These are phyloP conservation scores for Alopecurus myosuroides DNA, from an alignment of 176 grass and related monocot genomes.

Conservation along the genomic window DNA sequence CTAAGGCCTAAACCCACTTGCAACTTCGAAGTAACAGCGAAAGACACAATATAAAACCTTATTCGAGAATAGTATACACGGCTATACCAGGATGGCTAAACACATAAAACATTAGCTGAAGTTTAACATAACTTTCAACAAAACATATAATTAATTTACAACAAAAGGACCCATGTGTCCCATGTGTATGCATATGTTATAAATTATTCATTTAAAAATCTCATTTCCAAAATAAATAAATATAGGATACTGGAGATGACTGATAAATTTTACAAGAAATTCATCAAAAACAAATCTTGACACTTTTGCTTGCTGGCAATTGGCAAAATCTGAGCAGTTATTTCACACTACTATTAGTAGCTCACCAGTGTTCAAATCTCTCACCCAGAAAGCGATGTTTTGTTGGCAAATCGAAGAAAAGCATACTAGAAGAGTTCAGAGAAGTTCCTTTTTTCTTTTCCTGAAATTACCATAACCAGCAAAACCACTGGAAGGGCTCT, in stretches of 20 bases:
- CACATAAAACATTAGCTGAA: neutral
- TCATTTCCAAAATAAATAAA: neutral
- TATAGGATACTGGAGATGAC: neutral
- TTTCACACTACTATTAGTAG: neutral
- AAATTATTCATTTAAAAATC: neutral
- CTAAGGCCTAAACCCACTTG: neutral
- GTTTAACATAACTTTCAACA: neutral
- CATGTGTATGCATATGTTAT: neutral
- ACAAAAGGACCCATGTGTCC: neutral
- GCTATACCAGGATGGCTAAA: neutral
- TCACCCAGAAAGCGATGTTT: neutral
- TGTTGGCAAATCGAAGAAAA: neutral
- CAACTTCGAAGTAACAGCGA: neutral
- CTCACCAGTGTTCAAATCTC: neutral
- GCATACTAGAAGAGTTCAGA: neutral
- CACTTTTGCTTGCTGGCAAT: neutral
- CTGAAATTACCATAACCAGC: neutral
- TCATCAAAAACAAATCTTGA: neutral
- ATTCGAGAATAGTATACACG: neutral
- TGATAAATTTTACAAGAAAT: neutral
- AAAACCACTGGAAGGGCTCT: neutral
- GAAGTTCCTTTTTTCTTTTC: neutral
- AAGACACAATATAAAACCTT: neutral
- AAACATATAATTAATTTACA: neutral
- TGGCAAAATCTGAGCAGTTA: neutral